These are phyloP conservation scores for Aspergillus conjunctus DNA, from an alignment of 495 filamentous ascomycete genomes.

Conservation along the genomic window DNA sequence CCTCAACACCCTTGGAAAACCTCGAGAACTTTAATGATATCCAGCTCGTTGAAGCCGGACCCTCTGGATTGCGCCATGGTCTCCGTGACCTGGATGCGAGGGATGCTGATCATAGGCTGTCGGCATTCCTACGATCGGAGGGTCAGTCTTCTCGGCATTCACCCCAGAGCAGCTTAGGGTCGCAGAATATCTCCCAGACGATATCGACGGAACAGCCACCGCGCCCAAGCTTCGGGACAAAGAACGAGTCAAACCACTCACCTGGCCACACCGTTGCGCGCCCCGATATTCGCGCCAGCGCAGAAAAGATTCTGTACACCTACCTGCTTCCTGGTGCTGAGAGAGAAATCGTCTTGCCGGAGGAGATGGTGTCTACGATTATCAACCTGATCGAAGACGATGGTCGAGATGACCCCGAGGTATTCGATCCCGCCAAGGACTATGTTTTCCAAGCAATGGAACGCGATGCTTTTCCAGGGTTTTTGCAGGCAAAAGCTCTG, in stretches of 20 bases:
- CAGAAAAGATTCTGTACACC: constrained; percentile 96
- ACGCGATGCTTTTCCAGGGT: constrained; percentile 94
- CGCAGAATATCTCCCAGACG: constrained; percentile 45
- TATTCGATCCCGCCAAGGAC: constrained; percentile 96
- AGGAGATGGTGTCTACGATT: constrained; percentile 79
- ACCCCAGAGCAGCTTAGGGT: constrained; percentile 67
- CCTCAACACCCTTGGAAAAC: constrained; percentile 75
- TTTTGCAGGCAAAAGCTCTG: constrained; percentile 89
- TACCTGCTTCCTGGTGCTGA: constrained; percentile 91
- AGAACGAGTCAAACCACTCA: constrained; percentile 62
- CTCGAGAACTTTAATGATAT: constrained; percentile 67
- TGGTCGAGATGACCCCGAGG: constrained; percentile 90
- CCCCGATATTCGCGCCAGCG: constrained; percentile 85
- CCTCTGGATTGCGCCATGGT: constrained; percentile 37
- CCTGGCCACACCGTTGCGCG: constrained; percentile 82
- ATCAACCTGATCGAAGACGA: constrained; percentile 83
- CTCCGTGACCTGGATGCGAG: constrained; percentile 53
- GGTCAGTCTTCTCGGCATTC: constrained; percentile 58
- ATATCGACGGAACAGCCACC: constrained; percentile 56
- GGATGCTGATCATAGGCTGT: constrained; percentile 83
- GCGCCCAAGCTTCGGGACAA: constrained; percentile 65
- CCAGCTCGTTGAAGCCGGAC: constrained; percentile 49
- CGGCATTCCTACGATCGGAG: constrained; percentile 84
- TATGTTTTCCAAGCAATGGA: constrained; percentile 99
- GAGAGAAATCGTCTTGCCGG: constrained; percentile 89